These are phyloP conservation scores for Rhizopus delemar DNA, from an alignment of 371 early-diverging fungal genomes.

Conservation along the genomic window DNA sequence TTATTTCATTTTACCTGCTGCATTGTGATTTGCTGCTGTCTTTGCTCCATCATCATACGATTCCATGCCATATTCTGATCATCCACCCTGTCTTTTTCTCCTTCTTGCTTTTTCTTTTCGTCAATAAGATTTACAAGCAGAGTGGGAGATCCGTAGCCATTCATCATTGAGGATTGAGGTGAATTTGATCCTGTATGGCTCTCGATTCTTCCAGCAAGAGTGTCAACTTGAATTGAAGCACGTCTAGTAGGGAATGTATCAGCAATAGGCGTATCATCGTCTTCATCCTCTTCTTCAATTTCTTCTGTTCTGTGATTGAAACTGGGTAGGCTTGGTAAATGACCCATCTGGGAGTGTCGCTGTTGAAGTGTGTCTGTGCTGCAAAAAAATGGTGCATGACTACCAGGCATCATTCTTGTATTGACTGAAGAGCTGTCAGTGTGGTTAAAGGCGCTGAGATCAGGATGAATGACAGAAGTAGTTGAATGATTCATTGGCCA, in stretches of 20 bases:
- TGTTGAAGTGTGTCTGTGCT: slow-evolving; percentile 14
- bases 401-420: slow-evolving; percentile 17
- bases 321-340: slow-evolving; percentile 4
- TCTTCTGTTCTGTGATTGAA: slow-evolving; percentile 8
- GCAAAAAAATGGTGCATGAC: slow-evolving; percentile 3
- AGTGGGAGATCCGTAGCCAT: slow-evolving; percentile 19
- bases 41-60: slow-evolving; percentile 20
- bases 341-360: neutral
- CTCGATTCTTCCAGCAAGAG: slow-evolving; percentile 3
- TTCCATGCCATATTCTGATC: slow-evolving; percentile 25
- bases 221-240: slow-evolving; percentile 20
- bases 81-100: slow-evolving; percentile 22
- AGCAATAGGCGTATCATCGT: slow-evolving; percentile 20
- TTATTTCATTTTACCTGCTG: slow-evolving; percentile 24
- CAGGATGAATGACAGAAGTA: neutral
- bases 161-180: slow-evolving; percentile 12
- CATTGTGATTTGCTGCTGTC: slow-evolving; percentile 36
- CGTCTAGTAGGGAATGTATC: slow-evolving; percentile 32
- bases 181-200: slow-evolving; percentile 15
- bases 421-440: slow-evolving; percentile 19
- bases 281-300: slow-evolving; percentile 19
- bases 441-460: neutral
- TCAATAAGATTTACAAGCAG: slow-evolving; percentile 43
- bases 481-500: slow-evolving; percentile 24
- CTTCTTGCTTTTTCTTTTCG: slow-evolving; percentile 39